Base-by-base conservation (phyloP, 2,329 filamentous ascomycete species). In the Chrysosporium queenslandicum region DNA sequence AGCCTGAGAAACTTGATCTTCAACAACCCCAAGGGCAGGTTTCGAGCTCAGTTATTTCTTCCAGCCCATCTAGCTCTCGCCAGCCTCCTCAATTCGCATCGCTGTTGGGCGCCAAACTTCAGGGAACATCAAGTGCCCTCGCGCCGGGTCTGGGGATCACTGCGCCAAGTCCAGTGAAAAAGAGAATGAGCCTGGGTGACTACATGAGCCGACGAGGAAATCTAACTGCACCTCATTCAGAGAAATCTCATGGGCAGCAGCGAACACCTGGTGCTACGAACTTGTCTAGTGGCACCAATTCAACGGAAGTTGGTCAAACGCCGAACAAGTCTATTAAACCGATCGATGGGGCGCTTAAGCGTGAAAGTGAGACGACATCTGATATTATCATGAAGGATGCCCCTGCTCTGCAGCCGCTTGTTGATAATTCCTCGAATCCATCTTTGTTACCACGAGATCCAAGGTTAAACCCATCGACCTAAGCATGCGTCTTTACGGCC, bases 151-250 rank as follows among this genome's bases (percentile, higher is more conserved):
- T 64, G n/a, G 61, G 60, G 37, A 55, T 66, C 7, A 63, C 68
- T 6, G 68, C 70, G n/a, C 69, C 73, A 23, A 74, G 71, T 58
- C 73, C 73, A 2, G 67, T 69, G 16, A 74, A 75, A 61, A 76
- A 76, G 60, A 76, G 76, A 56, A 64, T 76, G 45, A 76, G 71
- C 57, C 59, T 76, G 18, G 72, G 72, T 41, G 74, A 76, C 57
- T 76, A 76, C 56, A 65, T 74, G 50, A 72, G 65, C 46, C 68
- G 69, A 49, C 66, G 70, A 47, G 66, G 67, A 9, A 70, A 68
- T 16, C 58, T 70, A 40, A 61, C 64, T 12, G 69, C 70, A 0
- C 70, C 70, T 5, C 66, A 66, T 0, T 61, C 64, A 4, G 71
- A 74, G 52, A 74, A 71, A 55, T 52, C 61, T n/a, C 68, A 65